These are phyloP conservation scores for Capsella bursapastoris DNA, from an alignment of 345 rosid genomes.

Conservation along the genomic window DNA sequence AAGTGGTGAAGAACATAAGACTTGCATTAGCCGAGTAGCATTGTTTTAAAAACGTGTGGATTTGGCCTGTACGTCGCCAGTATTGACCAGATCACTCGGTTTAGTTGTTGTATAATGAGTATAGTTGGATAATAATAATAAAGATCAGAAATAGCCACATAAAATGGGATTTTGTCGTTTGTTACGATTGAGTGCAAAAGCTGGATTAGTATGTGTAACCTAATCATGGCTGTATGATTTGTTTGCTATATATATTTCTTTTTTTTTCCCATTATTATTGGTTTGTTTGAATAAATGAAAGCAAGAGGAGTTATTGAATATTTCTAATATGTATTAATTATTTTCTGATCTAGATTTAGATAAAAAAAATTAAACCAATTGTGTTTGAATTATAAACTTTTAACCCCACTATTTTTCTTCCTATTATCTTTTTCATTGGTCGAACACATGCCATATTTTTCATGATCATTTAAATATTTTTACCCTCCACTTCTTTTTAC, in stretches of 20 bases:
- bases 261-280: not conserved
- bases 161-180: constrained; percentile 24
- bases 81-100: not conserved
- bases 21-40: constrained; percentile 37
- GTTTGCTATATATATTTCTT: not conserved
- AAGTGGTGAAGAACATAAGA: constrained; percentile 43
- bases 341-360: not conserved
- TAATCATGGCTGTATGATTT: constrained; percentile 19
- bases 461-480: not conserved
- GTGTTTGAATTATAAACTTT: no score
- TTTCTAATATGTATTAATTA: not conserved
- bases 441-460: not conserved
- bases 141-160: not conserved
- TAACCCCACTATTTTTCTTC: not conserved
- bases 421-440: not conserved
- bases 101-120: constrained; percentile 6
- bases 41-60: constrained; percentile 14
- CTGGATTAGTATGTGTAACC: constrained; percentile 25
- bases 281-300: constrained; percentile 17
- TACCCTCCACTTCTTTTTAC: no score
- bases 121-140: constrained; percentile 20
- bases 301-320: not conserved
- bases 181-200: constrained; percentile 3
- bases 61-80: not conserved
- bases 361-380: no score